Conservation (phyloP, 495 filamentous ascomycete species). For the Talaromyces trachyspermus region DNA sequence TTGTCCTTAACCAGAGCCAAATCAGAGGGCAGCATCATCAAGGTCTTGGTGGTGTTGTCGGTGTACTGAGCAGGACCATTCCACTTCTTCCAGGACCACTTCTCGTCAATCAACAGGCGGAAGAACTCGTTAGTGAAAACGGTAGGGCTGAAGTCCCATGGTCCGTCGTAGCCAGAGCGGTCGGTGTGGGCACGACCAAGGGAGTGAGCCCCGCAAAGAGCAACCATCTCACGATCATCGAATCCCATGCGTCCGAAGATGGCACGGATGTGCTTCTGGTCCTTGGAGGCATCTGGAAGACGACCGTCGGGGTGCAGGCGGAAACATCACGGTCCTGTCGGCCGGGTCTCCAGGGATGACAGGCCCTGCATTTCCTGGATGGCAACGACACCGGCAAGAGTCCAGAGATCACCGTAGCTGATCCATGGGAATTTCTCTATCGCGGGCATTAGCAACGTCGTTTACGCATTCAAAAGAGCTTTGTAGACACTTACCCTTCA, state of each 20-base stretch:
- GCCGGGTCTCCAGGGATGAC: slow-evolving; percentile 84
- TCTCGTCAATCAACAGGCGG: slow-evolving; percentile 79
- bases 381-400: slow-evolving; percentile 73
- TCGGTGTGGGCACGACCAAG: slow-evolving; percentile 87
- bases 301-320: slow-evolving; percentile 93
- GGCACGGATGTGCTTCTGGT: slow-evolving; percentile 73
- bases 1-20: slow-evolving; percentile 85
- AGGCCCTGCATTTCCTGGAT: slow-evolving; percentile 93
- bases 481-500: slow-evolving; percentile 56
- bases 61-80: slow-evolving; percentile 79
- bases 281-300: slow-evolving; percentile 82
- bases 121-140: slow-evolving; percentile 93
- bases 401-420: slow-evolving; percentile 93
- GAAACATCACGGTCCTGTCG: slow-evolving; percentile 74
- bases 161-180: slow-evolving; percentile 82
- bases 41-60: slow-evolving; percentile 71
- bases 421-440: slow-evolving; percentile 87
- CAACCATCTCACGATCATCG: slow-evolving; percentile 94
- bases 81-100: slow-evolving; percentile 93
- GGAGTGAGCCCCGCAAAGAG: slow-evolving; percentile 83
- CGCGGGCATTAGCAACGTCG: slow-evolving; percentile 23
- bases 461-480: background rate
- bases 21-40: slow-evolving; percentile 98
- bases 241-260: slow-evolving; percentile 98
- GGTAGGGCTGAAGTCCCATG: slow-evolving; percentile 95